Percentiles rank a stretch among this genome's conserved stretches.
These are phyloP conservation scores for Tulasnella sp. DNA, from an alignment of 768 basidiomycete species.

Conservation along the genomic window DNA sequence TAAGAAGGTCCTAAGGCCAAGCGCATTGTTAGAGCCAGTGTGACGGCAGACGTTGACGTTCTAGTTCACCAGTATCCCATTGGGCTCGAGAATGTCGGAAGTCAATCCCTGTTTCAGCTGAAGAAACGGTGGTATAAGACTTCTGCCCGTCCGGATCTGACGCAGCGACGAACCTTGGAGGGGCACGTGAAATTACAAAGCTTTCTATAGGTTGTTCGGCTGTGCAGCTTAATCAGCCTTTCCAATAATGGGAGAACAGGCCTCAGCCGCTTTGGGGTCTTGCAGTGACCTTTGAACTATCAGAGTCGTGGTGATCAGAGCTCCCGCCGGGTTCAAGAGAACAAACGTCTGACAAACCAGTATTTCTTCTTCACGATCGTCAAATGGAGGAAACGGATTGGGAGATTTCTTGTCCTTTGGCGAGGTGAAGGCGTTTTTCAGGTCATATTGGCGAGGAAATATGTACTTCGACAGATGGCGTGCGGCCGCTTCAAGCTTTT, in stretches of 20 bases:
- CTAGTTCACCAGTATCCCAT: constrained; percentile 55
- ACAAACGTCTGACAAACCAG: constrained; percentile 45
- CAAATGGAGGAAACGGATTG: not conserved
- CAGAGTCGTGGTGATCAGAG: constrained; percentile 30
- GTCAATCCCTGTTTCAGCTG: constrained; percentile 42
- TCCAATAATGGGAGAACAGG: constrained; percentile 53
- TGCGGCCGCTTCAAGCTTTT: constrained; percentile 32
- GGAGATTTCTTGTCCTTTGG: constrained; percentile 21
- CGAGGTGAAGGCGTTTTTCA: constrained; percentile 56
- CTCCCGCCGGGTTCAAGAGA: not conserved
- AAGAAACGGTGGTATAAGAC: not conserved
- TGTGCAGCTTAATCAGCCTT: constrained; percentile 62
- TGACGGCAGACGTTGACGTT: not conserved
- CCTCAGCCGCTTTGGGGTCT: constrained; percentile 73
- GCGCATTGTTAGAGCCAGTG: not conserved
- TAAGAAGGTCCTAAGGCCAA: not conserved
- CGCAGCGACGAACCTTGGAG: constrained; percentile 55
- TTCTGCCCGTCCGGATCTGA: not conserved
- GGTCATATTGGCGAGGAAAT: constrained; percentile 73
- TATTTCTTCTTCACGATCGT: constrained; percentile 65
- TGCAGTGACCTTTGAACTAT: constrained; percentile 44
- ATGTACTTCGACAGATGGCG: constrained; percentile 56
- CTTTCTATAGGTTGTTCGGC: constrained; percentile 62
- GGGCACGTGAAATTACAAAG: constrained; percentile 67
- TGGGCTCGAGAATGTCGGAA: constrained; percentile 53